Evolutionary conservation across 345 rosid genomes (phyloP), one percentile per base, ranked within the genome.

Genomic region (Theobroma cacao): DNA sequence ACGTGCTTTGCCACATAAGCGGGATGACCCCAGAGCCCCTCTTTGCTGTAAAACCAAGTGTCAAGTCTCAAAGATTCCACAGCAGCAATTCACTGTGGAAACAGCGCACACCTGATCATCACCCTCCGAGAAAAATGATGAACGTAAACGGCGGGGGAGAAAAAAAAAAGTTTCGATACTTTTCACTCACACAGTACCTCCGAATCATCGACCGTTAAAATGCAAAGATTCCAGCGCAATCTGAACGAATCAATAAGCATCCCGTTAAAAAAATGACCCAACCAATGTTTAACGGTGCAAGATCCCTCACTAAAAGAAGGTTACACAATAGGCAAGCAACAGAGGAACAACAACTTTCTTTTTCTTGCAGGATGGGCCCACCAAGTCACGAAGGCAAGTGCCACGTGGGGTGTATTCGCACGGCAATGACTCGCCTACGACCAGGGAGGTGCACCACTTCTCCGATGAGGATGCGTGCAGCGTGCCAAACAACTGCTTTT

Each of bases 401-500:
- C 38, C 61, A 71, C 79, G 77, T 67, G 26, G 36, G 8, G 4
- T 14, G 4, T 62, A 50, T 79, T 81, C 79, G 0, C 8, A 52
- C 72, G 81, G 65, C 14, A 36, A 68, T 24, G 12, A 68, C 45
- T 43, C 3, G 20, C 12, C 59, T 3, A 55, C 17, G 47, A 15
- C 1, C 28, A 20, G 6, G 45, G 8, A n/a, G 56, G 22, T 26
- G 73, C 36, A 68, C 73, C 56, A 26, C 22, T 45, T 24, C 20
- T 8, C 7, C 38, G 1, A 45, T 15, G 36, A 68, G 55, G 56
- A 26, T 45, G 34, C 5, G 4, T 66, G 76, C 58, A 73, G 73
- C 73, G 76, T 53, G 79, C 71, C 81, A 45, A 61, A 74, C 64
- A 43, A 36, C 26, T 31, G 59, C 79, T 62, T 48, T 38, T 65